Evolutionary conservation across 495 filamentous ascomycete species (phyloP), one percentile per base, ranked within the genome.

Genomic region (Podospora anserina): DNA sequence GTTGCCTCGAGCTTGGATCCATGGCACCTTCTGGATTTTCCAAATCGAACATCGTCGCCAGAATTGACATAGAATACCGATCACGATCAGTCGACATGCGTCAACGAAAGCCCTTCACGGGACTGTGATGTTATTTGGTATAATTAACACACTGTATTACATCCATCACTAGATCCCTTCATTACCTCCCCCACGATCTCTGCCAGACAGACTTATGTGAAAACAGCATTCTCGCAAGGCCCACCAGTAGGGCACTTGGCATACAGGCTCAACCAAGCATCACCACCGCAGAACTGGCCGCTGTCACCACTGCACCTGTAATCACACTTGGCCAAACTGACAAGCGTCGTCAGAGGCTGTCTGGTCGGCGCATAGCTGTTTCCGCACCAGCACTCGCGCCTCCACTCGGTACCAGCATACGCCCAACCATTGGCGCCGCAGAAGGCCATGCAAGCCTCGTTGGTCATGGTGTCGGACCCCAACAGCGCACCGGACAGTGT

Each of bases 321-420:
- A 39, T 75, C 66, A 68, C 83, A 85, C 30, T 67, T 68, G 0
- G 66, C 68, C 2, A 77, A 67, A 34, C 76, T 70, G 3, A 72
- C 66, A 60, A 79, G 49, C 44, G 76, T 67, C 26, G 64, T 70
- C 57, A 68, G 61, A 3, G 75, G 75, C 68, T 68, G 60, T 39
- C 75, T 64, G 30, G 73, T 75, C 1, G 70, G n/a, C 34, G 74
- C 61, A 54, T 76, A 70, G 20, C 62, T 32, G 71, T 87, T 86
- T 49, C 84, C 87, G 75, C 88, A 91, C 77, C 85, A 90, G 76
- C 88, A 90, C 75, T 93, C 87, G 60, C 84, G 85, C 61, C 81
- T 81, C 71, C 88, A 91, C 74, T 92, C 87, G 28, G 87, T 78
- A 65, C 90, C 90, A 70, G 83, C 85, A 74, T 83, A 88, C 63